phyloP scores from a whole-genome alignment of 495 filamentous ascomycete genomes.

The Durotheca rogersii region DNA sequence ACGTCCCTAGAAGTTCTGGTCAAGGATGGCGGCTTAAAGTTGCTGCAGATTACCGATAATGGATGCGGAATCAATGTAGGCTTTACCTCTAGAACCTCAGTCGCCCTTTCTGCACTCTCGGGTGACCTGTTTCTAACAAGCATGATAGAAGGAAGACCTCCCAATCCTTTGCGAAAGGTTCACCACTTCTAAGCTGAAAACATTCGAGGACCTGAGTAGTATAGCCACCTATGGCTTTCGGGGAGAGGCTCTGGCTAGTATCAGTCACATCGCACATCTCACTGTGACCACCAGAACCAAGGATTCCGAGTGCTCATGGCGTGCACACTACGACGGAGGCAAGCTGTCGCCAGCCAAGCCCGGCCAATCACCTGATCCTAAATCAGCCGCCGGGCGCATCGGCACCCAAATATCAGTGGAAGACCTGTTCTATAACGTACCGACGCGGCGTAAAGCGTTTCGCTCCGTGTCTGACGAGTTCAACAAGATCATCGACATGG shows the following conservation, averaged over 20 bases:
- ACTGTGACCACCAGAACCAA: constrained; percentile 92
- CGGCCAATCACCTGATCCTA: constrained; percentile 86
- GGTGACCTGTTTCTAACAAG: constrained; percentile 18
- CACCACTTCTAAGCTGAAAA: constrained; percentile 94
- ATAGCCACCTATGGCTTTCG: constrained; percentile 98
- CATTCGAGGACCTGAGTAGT: constrained; percentile 87
- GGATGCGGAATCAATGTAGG: constrained; percentile 92
- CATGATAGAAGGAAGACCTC: constrained; percentile 76
- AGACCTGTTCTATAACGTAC: constrained; percentile 96
- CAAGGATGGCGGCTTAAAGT: constrained; percentile 95
- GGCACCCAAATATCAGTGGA: constrained; percentile 98
- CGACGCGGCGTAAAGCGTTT: constrained; percentile 84
- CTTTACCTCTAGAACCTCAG: constrained; percentile 7
- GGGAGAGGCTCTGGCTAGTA: constrained; percentile 95
- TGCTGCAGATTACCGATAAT: constrained; percentile 97
- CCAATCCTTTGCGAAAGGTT: constrained; percentile 94
- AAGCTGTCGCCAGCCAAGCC: constrained; percentile 84
- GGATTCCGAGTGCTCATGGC: constrained; percentile 86
- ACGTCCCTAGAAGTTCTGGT: constrained; percentile 88
- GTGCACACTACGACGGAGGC: constrained; percentile 81
- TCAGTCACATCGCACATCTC: constrained; percentile 97
- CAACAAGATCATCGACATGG: constrained; percentile 94
- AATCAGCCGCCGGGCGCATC: constrained; percentile 83
- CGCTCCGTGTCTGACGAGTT: constrained; percentile 93
- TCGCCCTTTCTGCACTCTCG: background rate